Base-by-base conservation (phyloP, 192 early-diverging fungal species). In the Geranomyces variabilis region DNA sequence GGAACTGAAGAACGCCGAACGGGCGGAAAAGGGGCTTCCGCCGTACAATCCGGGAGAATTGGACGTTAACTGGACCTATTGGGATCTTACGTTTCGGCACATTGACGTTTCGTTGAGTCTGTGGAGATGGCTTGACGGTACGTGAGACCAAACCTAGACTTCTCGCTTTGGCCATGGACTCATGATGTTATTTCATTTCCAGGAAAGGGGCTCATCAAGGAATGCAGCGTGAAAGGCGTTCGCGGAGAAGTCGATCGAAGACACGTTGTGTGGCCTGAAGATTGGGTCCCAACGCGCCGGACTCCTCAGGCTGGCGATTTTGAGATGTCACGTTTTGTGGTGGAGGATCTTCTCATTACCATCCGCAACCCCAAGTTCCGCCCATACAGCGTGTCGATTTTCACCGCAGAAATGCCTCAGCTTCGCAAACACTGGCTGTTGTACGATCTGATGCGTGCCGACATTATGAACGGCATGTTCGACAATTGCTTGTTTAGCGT, bases 401-500 rank as follows among this genome's bases (percentile, higher is more conserved):
- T 95, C 75, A 87, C 88, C 21, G 93, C 93, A 12, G 89, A 89
- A 58, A 75, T 97, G 63, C 92, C 92, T 1, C 79, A 79, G 21
- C 91, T 99, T 53, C 81, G 96, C 29, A 90, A 93, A 74, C 94
- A 95, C 74, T 99, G 94, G 94, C 73, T 99, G 22, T 84, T 94
- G 41, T 94, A 93, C 70, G 96, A 98, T 73, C 75, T 93, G 26
- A 79, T 99, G 64, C 88, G 90, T 61, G 96, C 96, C 12, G 90
- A 92, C 57, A 88, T 87, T 5, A 90, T 96, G 66, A 90, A 94
- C 8, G 96, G 96, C 10, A 92, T 91, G 78, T 95, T 95, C 73
- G 95, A 97, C 72, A 92, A 96, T 71, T 96, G 94, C 70, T 76
- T 97, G 67, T 99, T 99, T 69, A 93, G 90, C 63, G 89, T 97